Conservation (phyloP, 768 basidiomycete species). For the Boletus coccyginus region DNA sequence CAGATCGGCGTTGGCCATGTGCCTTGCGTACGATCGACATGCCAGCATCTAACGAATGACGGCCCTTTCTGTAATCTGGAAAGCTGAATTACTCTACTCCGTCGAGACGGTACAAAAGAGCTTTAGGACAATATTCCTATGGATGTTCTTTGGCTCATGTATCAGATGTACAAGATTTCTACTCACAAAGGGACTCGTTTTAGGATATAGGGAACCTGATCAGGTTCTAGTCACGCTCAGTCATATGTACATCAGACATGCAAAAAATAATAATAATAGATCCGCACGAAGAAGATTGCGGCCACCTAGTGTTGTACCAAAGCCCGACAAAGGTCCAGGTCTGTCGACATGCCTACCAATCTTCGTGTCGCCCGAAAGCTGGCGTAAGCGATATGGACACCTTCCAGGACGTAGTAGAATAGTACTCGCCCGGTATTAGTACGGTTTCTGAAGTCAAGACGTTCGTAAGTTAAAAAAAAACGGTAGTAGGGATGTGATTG, state of each 20-base stretch:
- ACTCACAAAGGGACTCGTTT: constrained; percentile 34
- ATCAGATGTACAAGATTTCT: too few species aligned
- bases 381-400: not conserved
- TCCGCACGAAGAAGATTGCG: constrained; percentile 36
- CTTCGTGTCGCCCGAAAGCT: constrained; percentile 35
- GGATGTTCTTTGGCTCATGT: too few species aligned
- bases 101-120: constrained; percentile 29
- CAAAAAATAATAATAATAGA: not conserved
- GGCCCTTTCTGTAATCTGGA: too few species aligned
- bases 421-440: constrained; percentile 38
- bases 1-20: too few species aligned
- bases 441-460: constrained; percentile 33
- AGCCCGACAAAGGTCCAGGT: constrained; percentile 34
- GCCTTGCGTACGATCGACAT: too few species aligned
- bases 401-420: not conserved
- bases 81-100: constrained; percentile 17
- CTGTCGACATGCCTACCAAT: constrained; percentile 43
- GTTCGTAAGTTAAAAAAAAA: not conserved
- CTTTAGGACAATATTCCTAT: constrained; percentile 33
- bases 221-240: not conserved
- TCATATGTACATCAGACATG: not conserved
- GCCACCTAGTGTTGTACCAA: constrained; percentile 34
- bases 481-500: not conserved
- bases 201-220: constrained; percentile 34
- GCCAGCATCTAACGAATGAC: too few species aligned